Evolutionary conservation across 208 protist species (phyloP), one percentile per base, ranked within the genome.

Genomic region (Leishmania amazonensis): DNA sequence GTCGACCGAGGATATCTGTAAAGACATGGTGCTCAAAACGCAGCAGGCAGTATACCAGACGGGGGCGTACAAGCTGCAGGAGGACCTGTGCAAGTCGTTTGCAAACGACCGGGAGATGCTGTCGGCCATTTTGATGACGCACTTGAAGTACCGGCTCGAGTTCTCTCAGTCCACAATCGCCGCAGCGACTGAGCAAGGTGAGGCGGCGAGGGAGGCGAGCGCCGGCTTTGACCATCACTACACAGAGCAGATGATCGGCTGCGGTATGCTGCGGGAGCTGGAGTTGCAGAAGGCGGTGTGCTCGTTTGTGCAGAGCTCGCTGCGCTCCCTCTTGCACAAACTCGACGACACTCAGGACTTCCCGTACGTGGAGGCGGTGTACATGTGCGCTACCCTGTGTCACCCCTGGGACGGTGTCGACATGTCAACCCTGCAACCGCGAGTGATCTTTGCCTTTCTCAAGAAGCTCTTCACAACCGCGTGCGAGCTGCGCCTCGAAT

Each of bases 361-460:
- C 57, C 84, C 83, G 9, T 89, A 83, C 45, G 70, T 64, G 24
- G 82, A 81, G 86, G 78, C 75, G 64, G 86, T 95, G 11, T 83
- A 86, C 67, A 89, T 96, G 85, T 96, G 93, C 72, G 93, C 95
- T 40, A 83, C 94, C 21, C 84, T 98, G 68, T 96, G 93, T 76
- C 88, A 98, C 81, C 94, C 95, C 57, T 97, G 93, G 94, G 90
- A 97, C 74, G 87, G 86, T 78, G 89, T 94, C 0, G 95, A 98
- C 87, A 91, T 97, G 88, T 92, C 92, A 31, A 89, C 96, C n/a
- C 87, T 98, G 53, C 83, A 78, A 19, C 94, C 93, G 17, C 78
- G 71, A 45, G 95, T 93, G 28, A 89, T 98, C 38, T 96, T 98
- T 82, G 54, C 81, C 9, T 93, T 96, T 83, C 76, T 98, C 19